These are phyloP conservation scores for Cercospora beticola DNA, from an alignment of 2,329 filamentous ascomycete genomes.

Conservation along the genomic window DNA sequence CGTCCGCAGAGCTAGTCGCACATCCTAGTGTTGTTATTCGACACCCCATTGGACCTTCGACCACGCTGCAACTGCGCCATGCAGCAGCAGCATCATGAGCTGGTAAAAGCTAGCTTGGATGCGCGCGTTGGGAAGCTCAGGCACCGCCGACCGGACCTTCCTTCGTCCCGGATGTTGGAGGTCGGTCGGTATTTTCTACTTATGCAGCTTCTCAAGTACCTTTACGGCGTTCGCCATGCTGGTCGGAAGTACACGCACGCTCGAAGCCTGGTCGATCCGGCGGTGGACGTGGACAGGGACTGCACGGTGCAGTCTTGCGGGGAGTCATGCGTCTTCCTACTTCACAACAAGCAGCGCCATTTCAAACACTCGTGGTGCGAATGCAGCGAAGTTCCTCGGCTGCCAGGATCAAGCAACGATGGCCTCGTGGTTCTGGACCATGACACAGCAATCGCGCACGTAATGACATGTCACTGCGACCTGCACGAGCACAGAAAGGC, in stretches of 20 bases:
- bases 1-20: constrained; percentile 37
- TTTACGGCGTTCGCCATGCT: neutral
- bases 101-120: neutral
- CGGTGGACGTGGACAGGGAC: neutral
- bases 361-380: neutral
- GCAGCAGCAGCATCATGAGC: neutral
- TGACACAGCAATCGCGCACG: neutral
- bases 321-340: neutral
- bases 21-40: neutral
- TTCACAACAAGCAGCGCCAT: neutral
- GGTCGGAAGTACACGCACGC: neutral
- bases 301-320: neutral
- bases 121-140: neutral
- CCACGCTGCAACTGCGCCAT: neutral
- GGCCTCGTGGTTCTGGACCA: neutral
- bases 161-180: neutral
- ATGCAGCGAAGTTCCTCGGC: neutral
- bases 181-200: neutral
- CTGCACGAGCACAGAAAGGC: neutral
- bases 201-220: neutral
- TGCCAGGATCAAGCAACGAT: neutral
- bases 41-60: neutral
- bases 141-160: neutral
- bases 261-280: neutral
- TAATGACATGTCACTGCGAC: neutral